Evolutionary conservation across 495 filamentous ascomycete genomes (phyloP).

Genomic region (Sphaerosporella brunnea): DNA sequence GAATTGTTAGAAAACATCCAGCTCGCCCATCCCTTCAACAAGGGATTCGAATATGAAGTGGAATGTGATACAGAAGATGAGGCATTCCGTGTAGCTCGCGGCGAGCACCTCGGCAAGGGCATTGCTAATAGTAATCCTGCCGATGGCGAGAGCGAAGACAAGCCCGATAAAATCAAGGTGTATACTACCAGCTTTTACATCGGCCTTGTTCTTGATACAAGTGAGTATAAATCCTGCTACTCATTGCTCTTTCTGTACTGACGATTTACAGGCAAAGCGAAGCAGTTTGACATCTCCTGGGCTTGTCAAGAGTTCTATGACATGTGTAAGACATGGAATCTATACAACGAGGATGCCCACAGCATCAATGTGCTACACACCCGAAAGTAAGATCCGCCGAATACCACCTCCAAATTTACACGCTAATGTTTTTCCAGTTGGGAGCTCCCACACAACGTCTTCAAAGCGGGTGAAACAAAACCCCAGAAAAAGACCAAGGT

Average conservation of each 20-base stretch:
- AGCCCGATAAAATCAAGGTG: slow-evolving; percentile 30
- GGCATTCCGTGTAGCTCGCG: slow-evolving; percentile 43
- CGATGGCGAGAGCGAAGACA: slow-evolving; percentile 27
- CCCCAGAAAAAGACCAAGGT: slow-evolving; percentile 48
- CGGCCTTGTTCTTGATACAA: slow-evolving; percentile 52
- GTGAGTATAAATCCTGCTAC: slow-evolving; percentile 33
- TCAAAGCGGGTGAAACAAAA: slow-evolving; percentile 58
- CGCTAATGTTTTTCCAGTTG: slow-evolving; percentile 35
- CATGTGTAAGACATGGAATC: slow-evolving; percentile 25
- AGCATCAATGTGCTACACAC: slow-evolving; percentile 23
- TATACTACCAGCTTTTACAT: slow-evolving; percentile 83
- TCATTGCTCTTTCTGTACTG: neutral
- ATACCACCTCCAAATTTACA: slow-evolving; percentile 14
- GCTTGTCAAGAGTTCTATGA: slow-evolving; percentile 28
- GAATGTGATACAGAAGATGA: slow-evolving; percentile 53
- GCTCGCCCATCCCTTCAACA: slow-evolving; percentile 80
- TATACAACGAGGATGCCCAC: slow-evolving; percentile 25
- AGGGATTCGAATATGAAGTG: slow-evolving; percentile 72
- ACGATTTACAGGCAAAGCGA: slow-evolving; percentile 22
- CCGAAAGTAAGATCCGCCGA: slow-evolving; percentile 24
- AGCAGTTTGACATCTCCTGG: slow-evolving; percentile 34
- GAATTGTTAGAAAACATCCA: slow-evolving; percentile 57
- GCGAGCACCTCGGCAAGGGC: slow-evolving; percentile 11
- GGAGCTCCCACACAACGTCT: slow-evolving; percentile 77
- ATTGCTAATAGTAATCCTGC: slow-evolving; percentile 20